Conservation (phyloP, 202 grass and related monocot species). For the Panicum virgatum region DNA sequence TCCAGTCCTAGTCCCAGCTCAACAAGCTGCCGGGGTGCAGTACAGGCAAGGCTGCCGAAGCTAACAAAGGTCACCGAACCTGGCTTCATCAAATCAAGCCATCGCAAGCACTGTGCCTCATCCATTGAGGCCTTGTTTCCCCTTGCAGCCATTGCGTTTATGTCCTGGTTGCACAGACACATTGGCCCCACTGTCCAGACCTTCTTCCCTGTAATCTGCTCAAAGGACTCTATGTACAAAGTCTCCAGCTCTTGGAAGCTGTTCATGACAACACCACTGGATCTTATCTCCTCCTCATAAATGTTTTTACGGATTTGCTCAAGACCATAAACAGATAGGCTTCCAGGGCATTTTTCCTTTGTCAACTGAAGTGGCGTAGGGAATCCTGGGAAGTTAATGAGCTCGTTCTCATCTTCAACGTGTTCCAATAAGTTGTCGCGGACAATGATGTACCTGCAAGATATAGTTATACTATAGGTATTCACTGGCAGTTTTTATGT, state of each 20-base stretch:
- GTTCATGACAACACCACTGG: slow-evolving; percentile 54
- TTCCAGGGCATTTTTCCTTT: slow-evolving; percentile 24
- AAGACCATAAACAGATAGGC: background rate
- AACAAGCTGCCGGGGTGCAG: slow-evolving; percentile 53
- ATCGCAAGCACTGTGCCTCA: slow-evolving; percentile 43
- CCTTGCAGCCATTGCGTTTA: slow-evolving; percentile 39
- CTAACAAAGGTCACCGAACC: slow-evolving; percentile 66
- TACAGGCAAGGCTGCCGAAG: slow-evolving; percentile 68
- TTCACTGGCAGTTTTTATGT: background rate
- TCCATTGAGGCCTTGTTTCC: slow-evolving; percentile 54
- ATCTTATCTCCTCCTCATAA: slow-evolving; percentile 20
- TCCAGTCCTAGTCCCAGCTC: slow-evolving; percentile 77
- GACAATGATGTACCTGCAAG: slow-evolving; percentile 46
- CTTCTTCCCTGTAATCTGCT: slow-evolving; percentile 41
- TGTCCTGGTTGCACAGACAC: slow-evolving; percentile 52
- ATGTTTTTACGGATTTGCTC: slow-evolving; percentile 44
- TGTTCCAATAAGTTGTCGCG: slow-evolving; percentile 39
- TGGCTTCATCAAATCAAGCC: slow-evolving; percentile 61
- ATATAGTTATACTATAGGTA: background rate
- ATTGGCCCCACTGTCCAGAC: slow-evolving; percentile 62
- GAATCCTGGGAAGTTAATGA: slow-evolving; percentile 47
- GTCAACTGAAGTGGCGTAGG: slow-evolving; percentile 52
- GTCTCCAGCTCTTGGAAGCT: slow-evolving; percentile 65
- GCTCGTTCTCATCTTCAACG: slow-evolving; percentile 45
- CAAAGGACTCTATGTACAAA: slow-evolving; percentile 44